A percentile compares a stretch with the other conserved stretches of the same genome.
Conservation (phyloP, 2,329 filamentous ascomycete species). For the Verticillium tricorpus region DNA sequence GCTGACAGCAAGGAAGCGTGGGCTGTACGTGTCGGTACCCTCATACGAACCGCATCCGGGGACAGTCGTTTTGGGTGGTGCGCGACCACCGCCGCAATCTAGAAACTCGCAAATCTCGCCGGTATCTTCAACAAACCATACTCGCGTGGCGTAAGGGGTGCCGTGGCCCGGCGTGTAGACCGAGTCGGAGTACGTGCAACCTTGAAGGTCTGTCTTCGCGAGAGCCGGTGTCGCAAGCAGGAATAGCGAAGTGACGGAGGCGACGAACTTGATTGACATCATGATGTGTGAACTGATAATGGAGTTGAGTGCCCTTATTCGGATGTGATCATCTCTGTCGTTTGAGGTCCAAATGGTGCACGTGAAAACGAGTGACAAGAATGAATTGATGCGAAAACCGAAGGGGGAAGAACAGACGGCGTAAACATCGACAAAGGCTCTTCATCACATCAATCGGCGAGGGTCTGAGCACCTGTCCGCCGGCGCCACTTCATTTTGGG, state of each 20-base stretch:
- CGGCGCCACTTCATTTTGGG: not conserved
- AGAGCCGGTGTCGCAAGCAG: constrained; percentile 15
- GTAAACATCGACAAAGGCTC: not conserved
- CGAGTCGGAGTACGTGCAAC: constrained; percentile 32
- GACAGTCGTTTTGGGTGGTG: constrained; percentile 57
- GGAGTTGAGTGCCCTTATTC: not conserved
- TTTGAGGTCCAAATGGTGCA: not conserved
- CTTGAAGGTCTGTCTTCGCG: constrained; percentile 40
- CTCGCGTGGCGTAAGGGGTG: constrained; percentile 21
- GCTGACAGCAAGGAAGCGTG: not conserved
- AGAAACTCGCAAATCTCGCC: constrained; percentile 60
- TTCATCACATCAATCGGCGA: not conserved
- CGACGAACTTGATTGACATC: not conserved
- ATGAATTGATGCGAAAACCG: not conserved
- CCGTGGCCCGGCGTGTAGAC: constrained; percentile 9
- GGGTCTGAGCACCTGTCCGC: not conserved
- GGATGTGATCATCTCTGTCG: not conserved
- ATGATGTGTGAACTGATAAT: not conserved
- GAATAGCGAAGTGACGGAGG: not conserved
- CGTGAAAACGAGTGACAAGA: not conserved
- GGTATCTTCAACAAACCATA: constrained; percentile 59
- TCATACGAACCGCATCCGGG: constrained; percentile 55
- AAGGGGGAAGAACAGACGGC: not conserved
- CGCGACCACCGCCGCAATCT: constrained; percentile 65
- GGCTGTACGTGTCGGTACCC: constrained; percentile 38